Base-by-base conservation (phyloP, 495 filamentous ascomycete species). In the Penicillium longicatenatum region DNA sequence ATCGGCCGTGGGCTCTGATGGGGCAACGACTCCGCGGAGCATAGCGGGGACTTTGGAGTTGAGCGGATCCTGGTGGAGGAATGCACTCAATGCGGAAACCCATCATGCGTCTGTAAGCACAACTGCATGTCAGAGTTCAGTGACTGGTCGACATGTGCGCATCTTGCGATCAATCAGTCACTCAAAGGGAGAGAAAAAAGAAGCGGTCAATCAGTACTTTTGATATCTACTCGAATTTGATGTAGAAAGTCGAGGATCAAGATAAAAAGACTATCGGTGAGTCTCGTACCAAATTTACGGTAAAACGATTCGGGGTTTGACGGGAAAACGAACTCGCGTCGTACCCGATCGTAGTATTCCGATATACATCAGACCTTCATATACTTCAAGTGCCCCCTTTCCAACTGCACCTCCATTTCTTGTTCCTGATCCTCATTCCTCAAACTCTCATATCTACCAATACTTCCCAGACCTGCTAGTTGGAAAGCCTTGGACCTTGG, bases 11-110 rank as follows among this genome's bases (percentile, higher is more conserved):
- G 26, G 26, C 26, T 26, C 26, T 35, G 31, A 35, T 35, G 31
- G 31, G 31, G 11, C 31, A 26, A 4, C 26, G 9, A 35, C 31
- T 35, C 1, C 31, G 12, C 31, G 31, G 3, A 35, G 4, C 12
- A 11, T 14, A 35, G 31, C 31, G 17, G 17, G 21, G 42, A 8
- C 10, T 45, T 45, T 45, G 42, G 42, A 45, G 19, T 45, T 2
- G 4, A 7, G 45, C 24, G 45, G 45, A 48, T 20, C 44, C 45
- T n/a, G 19, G 42, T 20, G 24, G 45, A 48, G 24, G 24, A 30
- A 48, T 29, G 45, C 8, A 29, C 24, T 30, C 22, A 17, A 48
- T 45, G 42, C 42, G 42, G 42, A 21, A 45, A 45, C 42, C 42
- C 42, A 45, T 45, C 42, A 45, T 45, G 42, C 42, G 42, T 48